Base-by-base conservation (phyloP, 2,329 filamentous ascomycete genomes). In the Alternaria sp. region DNA sequence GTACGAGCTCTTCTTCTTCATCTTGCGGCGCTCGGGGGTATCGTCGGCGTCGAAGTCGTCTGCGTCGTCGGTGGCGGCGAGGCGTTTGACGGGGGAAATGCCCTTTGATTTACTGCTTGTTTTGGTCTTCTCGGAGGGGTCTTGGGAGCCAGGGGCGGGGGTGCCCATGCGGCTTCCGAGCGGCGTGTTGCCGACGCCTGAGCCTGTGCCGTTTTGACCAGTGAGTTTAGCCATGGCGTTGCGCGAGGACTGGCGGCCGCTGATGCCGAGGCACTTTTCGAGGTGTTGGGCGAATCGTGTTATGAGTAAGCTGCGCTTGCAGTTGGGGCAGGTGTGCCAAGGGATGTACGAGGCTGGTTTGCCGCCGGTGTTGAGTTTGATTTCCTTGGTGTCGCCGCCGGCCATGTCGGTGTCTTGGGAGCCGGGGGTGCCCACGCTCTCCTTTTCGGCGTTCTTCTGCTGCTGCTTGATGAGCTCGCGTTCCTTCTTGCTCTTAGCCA, bases 401-500 rank as follows among this genome's bases (percentile, higher is more conserved):
- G 75, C 72, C 68, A 79, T 77, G 47, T 81, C 78, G 12, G 78
- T 80, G 61, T 83, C 82, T 63, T 84, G 81, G 21, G 77, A 80
- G 25, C 79, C 82, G 1, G 83, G 83, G 21, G 82, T 84, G 53
- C 81, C 81, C 20, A 82, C 79, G 49, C 76, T 80, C 66, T 81
- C 82, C 64, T 82, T 82, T 55, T 82, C 79, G 21, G 75, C 74
- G 51, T 78, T 75, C 68, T 79, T 80, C 64, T 81, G 73, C 71
- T 82, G 76, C 68, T 82, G 71, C 74, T 81, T 78, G 60, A 81
- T 76, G 56, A 82, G 73, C 77, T 89, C 87, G 82, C 89, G 89
- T 77, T 90, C 91, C 84, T 92, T 93, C 86, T 81, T 85, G 70
- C 91, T 93, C 84, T 92, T 92, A 64, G 91, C 91, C 64, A 90